phyloP scores from a whole-genome alignment of 139 green algal genomes.

The Chlorella sp. region DNA sequence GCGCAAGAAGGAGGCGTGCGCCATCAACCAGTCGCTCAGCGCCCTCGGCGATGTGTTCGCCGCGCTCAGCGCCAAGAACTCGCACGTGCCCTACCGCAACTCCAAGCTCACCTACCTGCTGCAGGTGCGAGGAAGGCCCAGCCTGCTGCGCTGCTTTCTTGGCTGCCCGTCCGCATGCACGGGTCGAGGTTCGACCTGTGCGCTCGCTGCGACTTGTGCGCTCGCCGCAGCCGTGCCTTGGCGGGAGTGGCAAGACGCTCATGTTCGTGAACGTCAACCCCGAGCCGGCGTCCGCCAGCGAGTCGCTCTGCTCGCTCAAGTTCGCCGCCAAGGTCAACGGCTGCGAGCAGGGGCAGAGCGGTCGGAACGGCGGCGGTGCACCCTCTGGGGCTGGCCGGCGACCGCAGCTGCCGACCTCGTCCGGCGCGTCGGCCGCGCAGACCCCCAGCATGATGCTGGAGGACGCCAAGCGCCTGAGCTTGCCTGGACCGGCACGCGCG shows the following conservation, averaged over 20 bases:
- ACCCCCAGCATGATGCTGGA: neutral
- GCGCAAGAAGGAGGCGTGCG: constrained; percentile 84
- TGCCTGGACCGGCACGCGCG: constrained; percentile 6
- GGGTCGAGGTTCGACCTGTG: neutral
- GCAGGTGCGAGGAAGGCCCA: constrained; percentile 45
- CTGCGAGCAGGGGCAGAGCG: constrained; percentile 73
- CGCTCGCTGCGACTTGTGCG: neutral
- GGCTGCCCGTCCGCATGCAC: neutral
- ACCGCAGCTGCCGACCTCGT: neutral
- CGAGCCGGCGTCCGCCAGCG: constrained; percentile 62
- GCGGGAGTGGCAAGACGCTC: constrained; percentile 85
- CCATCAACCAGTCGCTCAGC: constrained; percentile 90
- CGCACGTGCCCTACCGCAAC: constrained; percentile 87
- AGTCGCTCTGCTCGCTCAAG: constrained; percentile 81
- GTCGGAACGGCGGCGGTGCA: constrained; percentile 58
- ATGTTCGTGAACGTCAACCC: constrained; percentile 96
- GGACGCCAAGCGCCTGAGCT: constrained; percentile 13
- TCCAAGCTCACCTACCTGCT: constrained; percentile 94
- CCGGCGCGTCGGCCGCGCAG: neutral
- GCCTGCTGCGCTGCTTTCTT: neutral
- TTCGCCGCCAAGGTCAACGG: constrained; percentile 85
- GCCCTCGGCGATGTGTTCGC: constrained; percentile 86
- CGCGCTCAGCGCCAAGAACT: constrained; percentile 55
- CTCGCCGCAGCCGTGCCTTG: constrained; percentile 69
- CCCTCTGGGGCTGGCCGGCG: neutral